These are phyloP conservation scores for Fomitopsis pulvina DNA, from an alignment of 768 basidiomycete genomes.

Conservation along the genomic window DNA sequence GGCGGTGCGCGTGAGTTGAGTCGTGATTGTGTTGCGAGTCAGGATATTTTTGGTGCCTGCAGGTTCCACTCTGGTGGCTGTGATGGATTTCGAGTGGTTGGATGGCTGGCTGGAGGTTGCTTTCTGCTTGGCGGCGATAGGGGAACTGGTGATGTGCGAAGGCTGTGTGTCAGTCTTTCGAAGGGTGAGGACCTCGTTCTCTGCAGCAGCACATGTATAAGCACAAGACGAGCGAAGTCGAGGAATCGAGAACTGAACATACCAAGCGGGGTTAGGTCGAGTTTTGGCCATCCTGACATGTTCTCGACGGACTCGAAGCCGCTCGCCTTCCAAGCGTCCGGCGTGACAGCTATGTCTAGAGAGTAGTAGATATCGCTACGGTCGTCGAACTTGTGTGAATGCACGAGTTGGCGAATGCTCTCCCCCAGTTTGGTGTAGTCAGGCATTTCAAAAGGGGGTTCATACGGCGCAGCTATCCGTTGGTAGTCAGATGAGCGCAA, in stretches of 20 bases:
- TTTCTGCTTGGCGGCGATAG: no score
- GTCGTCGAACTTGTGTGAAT: constrained; percentile 30
- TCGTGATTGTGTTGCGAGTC: no score
- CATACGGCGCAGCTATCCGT: constrained; percentile 33
- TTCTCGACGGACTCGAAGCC: constrained; percentile 5
- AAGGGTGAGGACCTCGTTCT: no score
- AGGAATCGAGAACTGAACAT: neutral
- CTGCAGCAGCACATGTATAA: no score
- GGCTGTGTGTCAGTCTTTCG: no score
- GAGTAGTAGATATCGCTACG: constrained; percentile 19
- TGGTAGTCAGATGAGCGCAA: no score
- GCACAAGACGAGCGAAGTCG: neutral
- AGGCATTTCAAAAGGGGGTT: constrained; percentile 43
- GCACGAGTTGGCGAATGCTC: constrained; percentile 29
- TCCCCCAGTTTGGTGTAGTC: constrained; percentile 38
- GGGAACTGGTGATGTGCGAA: no score
- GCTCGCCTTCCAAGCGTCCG: constrained; percentile 4
- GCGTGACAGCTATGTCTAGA: constrained; percentile 10
- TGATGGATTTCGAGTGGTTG: no score
- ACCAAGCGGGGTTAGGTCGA: constrained; percentile 12
- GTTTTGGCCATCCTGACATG: neutral
- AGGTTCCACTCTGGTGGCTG: no score
- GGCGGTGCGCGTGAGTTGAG: no score
- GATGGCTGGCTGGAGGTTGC: no score
- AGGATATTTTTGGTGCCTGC: no score